Evolutionary conservation across 2,329 filamentous ascomycete species (phyloP), one percentile per base, ranked within the genome.

Genomic region (Pleurostoma richardsiae): DNA sequence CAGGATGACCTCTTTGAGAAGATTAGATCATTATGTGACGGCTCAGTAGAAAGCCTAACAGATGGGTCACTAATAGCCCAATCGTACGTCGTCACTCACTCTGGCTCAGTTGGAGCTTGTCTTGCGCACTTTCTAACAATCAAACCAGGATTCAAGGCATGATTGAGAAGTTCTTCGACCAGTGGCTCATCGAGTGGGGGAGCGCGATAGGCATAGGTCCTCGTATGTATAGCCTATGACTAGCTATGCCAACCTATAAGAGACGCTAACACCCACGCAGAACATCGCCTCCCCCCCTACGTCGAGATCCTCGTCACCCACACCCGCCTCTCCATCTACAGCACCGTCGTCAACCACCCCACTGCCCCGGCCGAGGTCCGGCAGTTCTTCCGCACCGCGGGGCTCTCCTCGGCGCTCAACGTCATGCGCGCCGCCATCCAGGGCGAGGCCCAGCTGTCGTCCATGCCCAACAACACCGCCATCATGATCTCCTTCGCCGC

Each of bases 401-500:
- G 84, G 2, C 72, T 89, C 1, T 86, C 85, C 0, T 85, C 85
- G 0, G 83, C 86, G 0, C 64, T 89, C n/a, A 88, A 87, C 48
- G 86, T 89, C 4, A 79, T 89, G 72, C 79, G 85, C 27, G 83
- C 82, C 2, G 85, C 85, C 0, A 86, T 88, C 5, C 85, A 88
- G 61, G 85, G 85, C 31, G 85, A 89, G 58, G 69, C 74, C 0
- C 77, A 84, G 50, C 72, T 89, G 0, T 82, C 82, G 46, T 88
- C 85, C 0, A 89, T 89, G 85, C 85, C 85, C 0, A 89, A 89
- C 62, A 89, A 89, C 54, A 88, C 85, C 0, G 79, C 85, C 46
- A 86, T 88, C 52, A 89, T 89, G 86, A 86, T 89, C 10, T 86
- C 84, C 2, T 88, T 88, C 52, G 85, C 85, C 0, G 83, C 83